Evolutionary conservation across 495 filamentous ascomycete genomes (phyloP), one percentile per base, ranked within the genome.

Genomic region (Schizothecium vesticola): DNA sequence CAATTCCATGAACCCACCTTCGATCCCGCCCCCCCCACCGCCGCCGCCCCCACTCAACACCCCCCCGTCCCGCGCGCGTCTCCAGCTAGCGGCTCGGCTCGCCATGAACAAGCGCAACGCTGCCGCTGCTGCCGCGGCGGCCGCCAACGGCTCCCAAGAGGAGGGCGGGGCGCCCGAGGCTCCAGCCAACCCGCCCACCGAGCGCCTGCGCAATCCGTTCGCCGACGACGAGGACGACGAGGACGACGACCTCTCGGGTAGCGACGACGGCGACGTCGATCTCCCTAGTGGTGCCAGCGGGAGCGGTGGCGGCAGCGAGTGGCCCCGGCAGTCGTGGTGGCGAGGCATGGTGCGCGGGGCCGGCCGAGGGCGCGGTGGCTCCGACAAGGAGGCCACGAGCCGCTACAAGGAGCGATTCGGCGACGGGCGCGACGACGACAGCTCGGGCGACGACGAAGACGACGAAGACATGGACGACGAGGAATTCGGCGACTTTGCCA

Each of bases 31-130:
- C 19, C 80, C 82, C 0, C 83, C 85, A 0, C 84, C 86, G 10
- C 83, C 86, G 0, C 89, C 89, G 1, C 86, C 89, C 5, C 89
- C 89, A 6, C 83, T 91, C 43, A 92, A 93, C 73, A 86, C 93
- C 24, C 89, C 90, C 11, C 93, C 93, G 3, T 94, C 92, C 3
- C 86, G 93, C n/a, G 93, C 93, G 22, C 88, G 93, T 21, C 85
- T 92, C 22, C 93, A 96, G 77, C 84, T 97, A 21, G 92, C 92
- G 29, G 90, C 89, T 29, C 88, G 92, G 23, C 86, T 97, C 1
- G 93, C 93, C 16, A 85, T 90, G 72, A 91, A 93, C 69, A 90
- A 90, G 71, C 88, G 90, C 69, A 88, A 88, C 11, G 75, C 78
- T n/a, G 43, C 43, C 16, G 43, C 43, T 9, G 43, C 43, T 19